Evolutionary conservation across 257 asterid species (phyloP).

Genomic region (Lycium barbarum): DNA sequence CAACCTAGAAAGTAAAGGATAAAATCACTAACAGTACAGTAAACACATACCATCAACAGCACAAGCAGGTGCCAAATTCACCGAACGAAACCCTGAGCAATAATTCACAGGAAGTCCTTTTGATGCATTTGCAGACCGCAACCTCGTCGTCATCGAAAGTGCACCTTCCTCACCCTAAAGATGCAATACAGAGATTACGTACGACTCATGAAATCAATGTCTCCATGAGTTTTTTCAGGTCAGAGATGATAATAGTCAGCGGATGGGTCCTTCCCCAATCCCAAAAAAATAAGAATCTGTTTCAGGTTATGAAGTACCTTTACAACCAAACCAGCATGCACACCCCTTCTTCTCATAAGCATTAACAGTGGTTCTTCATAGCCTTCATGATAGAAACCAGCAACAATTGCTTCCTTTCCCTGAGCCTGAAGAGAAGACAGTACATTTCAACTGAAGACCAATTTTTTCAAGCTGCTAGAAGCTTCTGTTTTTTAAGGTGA

Average conservation of each 20-base stretch:
- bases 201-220: neutral
- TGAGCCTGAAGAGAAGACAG: conserved; percentile 57
- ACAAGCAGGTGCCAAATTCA: conserved; percentile 54
- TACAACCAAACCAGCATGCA: conserved; percentile 94
- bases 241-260: neutral
- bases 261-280: neutral
- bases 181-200: conserved; percentile 24
- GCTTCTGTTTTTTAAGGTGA: conserved; percentile 12
- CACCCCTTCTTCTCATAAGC: conserved; percentile 99
- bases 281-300: neutral
- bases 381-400: conserved; percentile 96
- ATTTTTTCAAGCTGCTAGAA: conserved; percentile 4
- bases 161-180: conserved; percentile 98
- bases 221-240: neutral
- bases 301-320: conserved; percentile 56
- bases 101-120: conserved; percentile 92
- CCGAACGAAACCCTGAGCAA: conserved; percentile 94
- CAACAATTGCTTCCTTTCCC: conserved; percentile 90
- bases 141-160: conserved; percentile 93
- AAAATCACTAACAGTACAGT: neutral
- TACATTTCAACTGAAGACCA: conserved; percentile 7
- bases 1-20: conserved; percentile 4
- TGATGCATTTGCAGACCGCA: conserved; percentile 74
- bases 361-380: conserved; percentile 92
- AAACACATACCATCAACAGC: conserved; percentile 67